Conservation (phyloP, 176 grass and related monocot genomes). For the Lolium rigidum region DNA sequence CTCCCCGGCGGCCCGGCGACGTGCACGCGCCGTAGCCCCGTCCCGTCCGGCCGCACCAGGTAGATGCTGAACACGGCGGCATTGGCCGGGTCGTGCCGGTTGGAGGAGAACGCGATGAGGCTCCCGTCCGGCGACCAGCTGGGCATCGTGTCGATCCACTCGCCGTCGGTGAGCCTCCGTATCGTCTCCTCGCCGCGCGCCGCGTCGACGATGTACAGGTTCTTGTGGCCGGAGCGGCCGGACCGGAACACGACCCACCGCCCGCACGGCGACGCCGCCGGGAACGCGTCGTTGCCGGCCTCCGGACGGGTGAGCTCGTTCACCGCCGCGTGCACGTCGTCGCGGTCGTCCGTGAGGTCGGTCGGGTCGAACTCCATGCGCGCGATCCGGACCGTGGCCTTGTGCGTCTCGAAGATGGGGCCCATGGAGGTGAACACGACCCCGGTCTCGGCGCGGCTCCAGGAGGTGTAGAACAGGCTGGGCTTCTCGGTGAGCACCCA, state of each 20-base stretch:
- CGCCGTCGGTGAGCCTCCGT: slow-evolving; percentile 66
- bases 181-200: slow-evolving; percentile 57
- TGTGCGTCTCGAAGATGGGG: slow-evolving; percentile 81
- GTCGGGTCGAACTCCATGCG: slow-evolving; percentile 66
- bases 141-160: slow-evolving; percentile 98
- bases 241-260: slow-evolving; percentile 85
- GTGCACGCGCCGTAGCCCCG: slow-evolving; percentile 58
- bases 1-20: slow-evolving; percentile 61
- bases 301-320: slow-evolving; percentile 60
- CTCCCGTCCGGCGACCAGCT: slow-evolving; percentile 85
- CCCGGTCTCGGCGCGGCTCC: slow-evolving; percentile 69
- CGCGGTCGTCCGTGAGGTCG: slow-evolving; percentile 45
- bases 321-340: slow-evolving; percentile 33
- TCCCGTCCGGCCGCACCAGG: slow-evolving; percentile 75
- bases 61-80: slow-evolving; percentile 74
- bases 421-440: slow-evolving; percentile 81
- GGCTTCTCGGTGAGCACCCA: slow-evolving; percentile 62
- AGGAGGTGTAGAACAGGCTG: slow-evolving; percentile 69
- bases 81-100: slow-evolving; percentile 73
- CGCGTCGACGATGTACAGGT: slow-evolving; percentile 81
- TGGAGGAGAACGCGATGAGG: slow-evolving; percentile 92
- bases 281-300: slow-evolving; percentile 88
- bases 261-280: slow-evolving; percentile 79
- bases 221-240: slow-evolving; percentile 87
- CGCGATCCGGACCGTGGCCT: slow-evolving; percentile 77